Base-by-base conservation (phyloP, 176 grass and related monocot genomes). In the Cymbopogon citratus region DNA sequence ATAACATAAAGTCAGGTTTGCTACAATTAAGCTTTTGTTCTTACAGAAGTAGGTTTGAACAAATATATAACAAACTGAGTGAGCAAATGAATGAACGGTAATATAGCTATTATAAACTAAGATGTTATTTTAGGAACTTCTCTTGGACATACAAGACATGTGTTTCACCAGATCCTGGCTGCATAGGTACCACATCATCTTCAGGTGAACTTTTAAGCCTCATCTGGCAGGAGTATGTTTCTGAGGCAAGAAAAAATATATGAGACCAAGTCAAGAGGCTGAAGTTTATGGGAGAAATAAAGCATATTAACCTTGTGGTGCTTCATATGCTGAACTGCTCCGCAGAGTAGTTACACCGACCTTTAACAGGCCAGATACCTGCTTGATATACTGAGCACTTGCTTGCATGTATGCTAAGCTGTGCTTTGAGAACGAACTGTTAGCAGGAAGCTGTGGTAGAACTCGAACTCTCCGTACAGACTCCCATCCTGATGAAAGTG, bases 331-430 rank as follows among this genome's bases (percentile, higher is more conserved):
- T 71, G 96, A 99, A 86, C 80, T 95, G 81, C 80, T 99, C 41
- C 92, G 76, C 16, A 99, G 60, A 67, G 96, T 95, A 67, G 84
- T 90, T 29, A 89, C 91, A 25, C 96, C 91, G 86, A 91, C 92
- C 87, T 99, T 99, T 84, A 99, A 84, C 24, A 99, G 80, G 57
- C 96, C 90, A 77, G 91, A 93, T 41, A 99, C 96, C 80, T 93
- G 91, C 83, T 93, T 99, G 72, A 99, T 87, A 82, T 99, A 99
- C 48, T 93, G 90, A 54, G 96, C 96, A 84, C 96, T 94, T 74
- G 96, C 93, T 87, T 95, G 86, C 90, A 99, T 93, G 75, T 99
- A 99, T 76, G 96, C 96, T 84, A 99, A 83, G 74, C 96, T 95
- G 66, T 99, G 96, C 71, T 82, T 95, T 51, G 88, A 93, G 71